Percentiles rank a stretch among this genome's conserved stretches.
phyloP scores from a whole-genome alignment of 108 stramenopile species.

The Stephanodiscus minutulus region DNA sequence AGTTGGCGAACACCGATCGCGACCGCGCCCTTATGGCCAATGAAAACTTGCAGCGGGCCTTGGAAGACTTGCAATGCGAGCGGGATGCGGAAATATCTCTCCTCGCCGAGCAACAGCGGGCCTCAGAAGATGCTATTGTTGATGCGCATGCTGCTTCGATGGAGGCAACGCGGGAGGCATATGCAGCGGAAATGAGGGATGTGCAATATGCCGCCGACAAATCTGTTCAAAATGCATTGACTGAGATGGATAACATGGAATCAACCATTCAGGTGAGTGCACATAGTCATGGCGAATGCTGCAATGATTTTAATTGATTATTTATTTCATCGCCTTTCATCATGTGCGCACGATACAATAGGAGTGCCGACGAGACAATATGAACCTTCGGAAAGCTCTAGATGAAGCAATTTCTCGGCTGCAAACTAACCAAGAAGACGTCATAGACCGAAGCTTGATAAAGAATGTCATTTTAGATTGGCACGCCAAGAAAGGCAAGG shows the following conservation, averaged over 20 bases:
- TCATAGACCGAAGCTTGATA: slow-evolving; percentile 85
- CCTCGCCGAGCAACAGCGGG: slow-evolving; percentile 66
- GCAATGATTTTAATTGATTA: not conserved
- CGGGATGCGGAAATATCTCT: slow-evolving; percentile 80
- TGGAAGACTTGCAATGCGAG: slow-evolving; percentile 87
- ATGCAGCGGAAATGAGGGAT: slow-evolving; percentile 65
- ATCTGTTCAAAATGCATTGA: slow-evolving; percentile 60
- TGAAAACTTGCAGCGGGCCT: slow-evolving; percentile 73
- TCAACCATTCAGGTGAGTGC: slow-evolving; percentile 34
- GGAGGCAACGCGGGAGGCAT: slow-evolving; percentile 58
- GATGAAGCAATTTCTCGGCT: slow-evolving; percentile 87
- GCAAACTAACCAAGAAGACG: slow-evolving; percentile 89
- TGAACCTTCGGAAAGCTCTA: slow-evolving; percentile 74
- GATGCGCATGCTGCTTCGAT: slow-evolving; percentile 76
- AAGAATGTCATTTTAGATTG: slow-evolving; percentile 92
- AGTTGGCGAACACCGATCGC: slow-evolving; percentile 72
- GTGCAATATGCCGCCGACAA: slow-evolving; percentile 63
- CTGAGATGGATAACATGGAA: slow-evolving; percentile 65
- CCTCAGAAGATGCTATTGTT: slow-evolving; percentile 63
- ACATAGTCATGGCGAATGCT: not conserved
- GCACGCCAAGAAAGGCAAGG: slow-evolving; percentile 71
- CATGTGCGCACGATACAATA: not conserved
- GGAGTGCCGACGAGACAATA: slow-evolving; percentile 69
- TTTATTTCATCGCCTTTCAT: not conserved
- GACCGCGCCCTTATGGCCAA: slow-evolving; percentile 70